Percentiles rank a stretch among this genome's conserved stretches.
Evolutionary conservation across 2,329 filamentous ascomycete genomes (phyloP).

Genomic region (Sporothrix pallida): DNA sequence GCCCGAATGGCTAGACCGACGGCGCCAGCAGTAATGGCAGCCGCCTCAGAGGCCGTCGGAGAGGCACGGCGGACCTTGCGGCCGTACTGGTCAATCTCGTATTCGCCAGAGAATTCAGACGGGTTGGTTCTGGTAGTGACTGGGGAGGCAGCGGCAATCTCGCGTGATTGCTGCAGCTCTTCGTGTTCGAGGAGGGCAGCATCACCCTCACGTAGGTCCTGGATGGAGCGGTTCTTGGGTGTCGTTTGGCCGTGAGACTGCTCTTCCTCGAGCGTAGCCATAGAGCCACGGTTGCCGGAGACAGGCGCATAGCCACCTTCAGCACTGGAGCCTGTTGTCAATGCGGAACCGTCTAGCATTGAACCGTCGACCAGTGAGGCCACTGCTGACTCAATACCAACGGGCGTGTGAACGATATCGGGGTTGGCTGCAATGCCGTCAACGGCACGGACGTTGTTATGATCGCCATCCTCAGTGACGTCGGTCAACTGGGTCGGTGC

Average conservation of each 20-base stretch:
- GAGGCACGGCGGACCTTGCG: constrained; percentile 60
- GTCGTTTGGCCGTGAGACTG: constrained; percentile 44
- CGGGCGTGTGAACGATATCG: constrained; percentile 72
- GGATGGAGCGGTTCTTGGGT: constrained; percentile 49
- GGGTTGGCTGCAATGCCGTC: constrained; percentile 74
- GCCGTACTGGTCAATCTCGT: constrained; percentile 64
- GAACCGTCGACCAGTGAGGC: constrained; percentile 85
- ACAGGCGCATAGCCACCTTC: constrained; percentile 55
- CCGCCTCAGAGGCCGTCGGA: constrained; percentile 61
- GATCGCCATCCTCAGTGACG: constrained; percentile 57
- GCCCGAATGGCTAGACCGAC: constrained; percentile 60
- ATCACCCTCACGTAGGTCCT: constrained; percentile 47
- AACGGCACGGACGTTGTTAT: constrained; percentile 70
- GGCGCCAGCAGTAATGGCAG: constrained; percentile 62
- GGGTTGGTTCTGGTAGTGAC: constrained; percentile 37
- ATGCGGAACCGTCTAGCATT: constrained; percentile 67
- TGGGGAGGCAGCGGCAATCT: constrained; percentile 46
- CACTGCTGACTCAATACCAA: constrained; percentile 85
- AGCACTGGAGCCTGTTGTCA: constrained; percentile 65
- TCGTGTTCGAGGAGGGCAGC: constrained; percentile 21
- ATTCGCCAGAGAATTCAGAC: constrained; percentile 57
- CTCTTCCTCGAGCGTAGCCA: constrained; percentile 45
- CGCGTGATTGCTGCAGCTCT: constrained; percentile 41
- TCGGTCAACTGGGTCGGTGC: constrained; percentile 49
- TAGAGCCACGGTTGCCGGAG: constrained; percentile 46